Evolutionary conservation across 805 yeast species (phyloP).

Genomic region (Candida oleophila): DNA sequence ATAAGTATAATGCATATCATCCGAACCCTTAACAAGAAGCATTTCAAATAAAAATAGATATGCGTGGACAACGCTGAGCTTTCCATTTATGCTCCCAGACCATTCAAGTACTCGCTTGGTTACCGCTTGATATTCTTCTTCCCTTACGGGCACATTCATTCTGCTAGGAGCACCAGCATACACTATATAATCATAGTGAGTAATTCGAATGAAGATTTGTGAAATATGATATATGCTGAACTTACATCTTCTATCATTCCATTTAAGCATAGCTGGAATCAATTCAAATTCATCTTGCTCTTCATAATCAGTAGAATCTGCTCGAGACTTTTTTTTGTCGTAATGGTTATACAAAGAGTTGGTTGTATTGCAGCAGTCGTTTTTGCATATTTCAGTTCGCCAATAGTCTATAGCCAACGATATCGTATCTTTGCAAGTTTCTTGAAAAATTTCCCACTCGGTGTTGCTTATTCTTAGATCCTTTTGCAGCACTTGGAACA

Average conservation of each 20-base stretch:
- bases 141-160: slow-evolving; percentile 41
- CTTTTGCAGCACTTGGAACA: slow-evolving; percentile 29
- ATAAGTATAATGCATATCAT: slow-evolving; percentile 44
- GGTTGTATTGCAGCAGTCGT: slow-evolving; percentile 18
- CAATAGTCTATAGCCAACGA: slow-evolving; percentile 29
- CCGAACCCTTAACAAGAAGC: slow-evolving; percentile 55
- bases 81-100: slow-evolving; percentile 48
- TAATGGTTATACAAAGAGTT: slow-evolving; percentile 10
- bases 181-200: slow-evolving; percentile 29
- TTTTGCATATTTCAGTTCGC: slow-evolving; percentile 21
- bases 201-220: slow-evolving; percentile 26
- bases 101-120: slow-evolving; percentile 51
- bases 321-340: neutral
- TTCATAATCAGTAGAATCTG: neutral
- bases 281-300: slow-evolving; percentile 3
- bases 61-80: slow-evolving; percentile 58
- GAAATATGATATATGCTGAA: slow-evolving; percentile 26
- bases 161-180: slow-evolving; percentile 32
- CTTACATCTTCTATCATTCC: slow-evolving; percentile 23
- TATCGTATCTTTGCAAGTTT: slow-evolving; percentile 26
- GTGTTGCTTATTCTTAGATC: slow-evolving; percentile 24
- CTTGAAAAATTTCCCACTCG: slow-evolving; percentile 23
- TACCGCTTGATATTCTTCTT: slow-evolving; percentile 45
- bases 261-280: slow-evolving; percentile 19
- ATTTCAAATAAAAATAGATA: slow-evolving; percentile 61